Percentiles rank a stretch among this genome's conserved stretches.
These are phyloP conservation scores for Teratosphaeria gauchensis DNA, from an alignment of 2,329 filamentous ascomycete species.

Conservation along the genomic window DNA sequence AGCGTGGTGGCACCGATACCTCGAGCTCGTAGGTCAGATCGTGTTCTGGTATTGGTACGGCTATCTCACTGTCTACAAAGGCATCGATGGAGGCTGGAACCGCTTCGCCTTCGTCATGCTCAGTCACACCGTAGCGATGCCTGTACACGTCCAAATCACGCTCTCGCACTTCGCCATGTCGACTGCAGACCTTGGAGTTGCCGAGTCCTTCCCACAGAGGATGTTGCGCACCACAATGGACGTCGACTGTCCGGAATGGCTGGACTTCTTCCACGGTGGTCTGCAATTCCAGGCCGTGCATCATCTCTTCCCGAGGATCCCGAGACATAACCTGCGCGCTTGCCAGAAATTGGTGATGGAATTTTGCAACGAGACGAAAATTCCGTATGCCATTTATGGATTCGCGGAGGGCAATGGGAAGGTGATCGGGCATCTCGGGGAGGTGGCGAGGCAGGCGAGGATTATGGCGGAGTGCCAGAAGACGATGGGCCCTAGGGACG, in stretches of 20 bases:
- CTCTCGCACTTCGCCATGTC: slow-evolving; percentile 66
- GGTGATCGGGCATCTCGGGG: slow-evolving; percentile 44
- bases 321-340: slow-evolving; percentile 56
- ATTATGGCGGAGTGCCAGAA: slow-evolving; percentile 49
- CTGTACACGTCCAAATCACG: slow-evolving; percentile 62
- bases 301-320: slow-evolving; percentile 59
- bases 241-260: slow-evolving; percentile 60
- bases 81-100: slow-evolving; percentile 48
- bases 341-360: slow-evolving; percentile 51
- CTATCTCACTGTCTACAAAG: slow-evolving; percentile 53
- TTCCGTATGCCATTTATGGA: slow-evolving; percentile 52
- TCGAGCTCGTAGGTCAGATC: slow-evolving; percentile 53
- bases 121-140: slow-evolving; percentile 56
- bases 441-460: slow-evolving; percentile 52
- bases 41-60: slow-evolving; percentile 62
- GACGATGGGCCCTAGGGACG: slow-evolving; percentile 26
- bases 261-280: slow-evolving; percentile 63
- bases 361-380: slow-evolving; percentile 55
- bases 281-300: slow-evolving; percentile 65
- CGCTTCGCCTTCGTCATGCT: slow-evolving; percentile 55
- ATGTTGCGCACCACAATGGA: slow-evolving; percentile 67
- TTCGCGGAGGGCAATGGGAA: slow-evolving; percentile 55
- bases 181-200: slow-evolving; percentile 52
- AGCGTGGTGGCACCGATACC: slow-evolving; percentile 58
- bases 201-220: slow-evolving; percentile 59